Evolutionary conservation across 2,329 filamentous ascomycete genomes (phyloP), one percentile per base, ranked within the genome.

Genomic region (Alternaria arborescens): DNA sequence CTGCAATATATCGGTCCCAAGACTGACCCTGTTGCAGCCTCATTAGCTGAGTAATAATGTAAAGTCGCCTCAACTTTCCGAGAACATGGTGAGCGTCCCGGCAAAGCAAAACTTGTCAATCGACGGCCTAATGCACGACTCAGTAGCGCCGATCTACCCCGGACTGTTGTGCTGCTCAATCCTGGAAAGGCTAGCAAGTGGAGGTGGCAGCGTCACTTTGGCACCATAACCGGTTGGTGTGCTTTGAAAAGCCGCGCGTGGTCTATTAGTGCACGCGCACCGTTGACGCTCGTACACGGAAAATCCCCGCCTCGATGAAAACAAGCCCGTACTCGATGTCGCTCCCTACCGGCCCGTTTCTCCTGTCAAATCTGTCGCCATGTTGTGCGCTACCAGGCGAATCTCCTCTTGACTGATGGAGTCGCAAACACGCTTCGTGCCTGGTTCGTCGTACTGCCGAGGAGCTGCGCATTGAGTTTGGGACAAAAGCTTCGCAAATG

Each of bases 81-180:
- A 38, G 30, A 24, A 12, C 30, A 34, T 48, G 30, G 46, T 41
- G 40, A 41, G 40, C 18, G 40, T 41, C 40, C 18, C 40, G 5
- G 18, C 40, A 41, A 41, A 18, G 18, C 40, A 34, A 10, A 34
- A 36, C 20, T 22, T 38, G 46, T 32, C 30, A 48, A 24, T 20
- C 38, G 36, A 52, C 24, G 34, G 50, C 36, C 46, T 52, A 22
- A 30, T 54, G 52, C 28, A 32, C 40, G 52, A 28, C 30, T 36
- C 41, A 26, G 53, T 51, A 48, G 52, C 24, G 55, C 40, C 58
- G 52, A 60, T 62, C 43, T 70, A 65, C 65, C 65, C 67, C 66
- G 42, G 67, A 67, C 53, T 65, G 24, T 53, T 20, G 4, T 11
- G 8, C 34, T n/a, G 20, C 51, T 43, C 36, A 64, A 51, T 4